Conservation (phyloP, 2,329 filamentous ascomycete genomes). For the Fusarium albidum region DNA sequence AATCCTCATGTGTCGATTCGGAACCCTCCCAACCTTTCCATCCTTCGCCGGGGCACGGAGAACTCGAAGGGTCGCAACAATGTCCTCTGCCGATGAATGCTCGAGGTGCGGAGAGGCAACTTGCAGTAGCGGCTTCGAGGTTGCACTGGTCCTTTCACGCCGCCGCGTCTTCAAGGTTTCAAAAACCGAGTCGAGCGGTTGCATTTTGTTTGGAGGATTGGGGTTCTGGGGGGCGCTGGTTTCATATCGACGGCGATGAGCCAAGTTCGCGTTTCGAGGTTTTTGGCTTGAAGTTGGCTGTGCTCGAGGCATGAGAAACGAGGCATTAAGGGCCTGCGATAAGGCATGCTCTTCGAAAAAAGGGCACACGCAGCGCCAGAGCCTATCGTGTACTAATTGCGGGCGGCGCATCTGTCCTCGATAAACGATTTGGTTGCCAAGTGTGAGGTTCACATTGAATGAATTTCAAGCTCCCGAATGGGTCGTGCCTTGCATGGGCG, state of each 20-base stretch:
- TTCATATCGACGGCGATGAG: slow-evolving; percentile 29
- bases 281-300: slow-evolving; percentile 7
- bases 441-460: neutral
- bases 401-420: slow-evolving; percentile 42
- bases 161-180: slow-evolving; percentile 6
- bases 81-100: slow-evolving; percentile 24
- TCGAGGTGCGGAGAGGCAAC: slow-evolving; percentile 11
- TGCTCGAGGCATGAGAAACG: slow-evolving; percentile 10
- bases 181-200: slow-evolving; percentile 11
- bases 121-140: slow-evolving; percentile 15
- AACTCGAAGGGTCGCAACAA: slow-evolving; percentile 39
- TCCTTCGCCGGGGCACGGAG: slow-evolving; percentile 36
- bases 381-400: slow-evolving; percentile 59
- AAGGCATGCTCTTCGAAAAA: slow-evolving; percentile 55
- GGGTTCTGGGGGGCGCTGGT: slow-evolving; percentile 7
- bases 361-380: slow-evolving; percentile 72
- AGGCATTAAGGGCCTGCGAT: slow-evolving; percentile 42
- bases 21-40: slow-evolving; percentile 26
- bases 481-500: slow-evolving; percentile 11
- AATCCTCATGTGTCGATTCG: slow-evolving; percentile 42
- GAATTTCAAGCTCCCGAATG: neutral
- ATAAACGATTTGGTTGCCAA: slow-evolving; percentile 2
- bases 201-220: neutral
- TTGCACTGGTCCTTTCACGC: neutral
- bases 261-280: slow-evolving; percentile 6